Base-by-base conservation (phyloP, 345 rosid genomes). In the Eutrema heterophyllum region DNA sequence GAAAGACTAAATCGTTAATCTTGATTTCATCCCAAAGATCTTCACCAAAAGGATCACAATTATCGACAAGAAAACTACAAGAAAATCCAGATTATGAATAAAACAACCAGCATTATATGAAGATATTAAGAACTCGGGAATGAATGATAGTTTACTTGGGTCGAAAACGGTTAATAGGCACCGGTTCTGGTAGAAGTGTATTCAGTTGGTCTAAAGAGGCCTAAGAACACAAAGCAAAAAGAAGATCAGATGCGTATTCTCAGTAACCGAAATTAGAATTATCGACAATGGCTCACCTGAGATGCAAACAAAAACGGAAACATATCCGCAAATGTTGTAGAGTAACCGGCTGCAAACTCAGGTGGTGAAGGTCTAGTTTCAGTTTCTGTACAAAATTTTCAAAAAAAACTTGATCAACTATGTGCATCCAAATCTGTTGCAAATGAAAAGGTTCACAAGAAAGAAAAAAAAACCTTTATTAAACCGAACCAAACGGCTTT, bases 81-180 rank as follows among this genome's bases (percentile, higher is more conserved):
- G 2, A 13, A 60, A 41, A 14, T 7, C 51, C 5, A 2, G 56
- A 38, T 54, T 6, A 33, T 9, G 46, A 50, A 27, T 52, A 62
- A 27, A 62, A 24, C 57, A 14, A 69, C 51, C 21, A 32, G 9
- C 57, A 30, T 5, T 29, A 29, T 29, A 4, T 5, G 12, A 45
- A 54, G 52, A 18, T 18, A 45, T 5, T 1, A 55, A 54, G 21
- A 44, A 26, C 21, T 70, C 14, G 3, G 7, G 38, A 21, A 53
- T 16, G 18, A 61, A 11, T 5, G 10, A 29, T 29, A 29, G 45
- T 35, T 58, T 87, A 92, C 96, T 92, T 92, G 83, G 95, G 88
- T 78, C 98, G 77, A 67, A 92, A 92, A 46, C 98, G 96, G 76
- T 92, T 90, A 5, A 92, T 50, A 65, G 98, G 89, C 71, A 92